Evolutionary conservation across 1,284 basidiomycete species (phyloP).

Genomic region (Ceratobasidium sp.): DNA sequence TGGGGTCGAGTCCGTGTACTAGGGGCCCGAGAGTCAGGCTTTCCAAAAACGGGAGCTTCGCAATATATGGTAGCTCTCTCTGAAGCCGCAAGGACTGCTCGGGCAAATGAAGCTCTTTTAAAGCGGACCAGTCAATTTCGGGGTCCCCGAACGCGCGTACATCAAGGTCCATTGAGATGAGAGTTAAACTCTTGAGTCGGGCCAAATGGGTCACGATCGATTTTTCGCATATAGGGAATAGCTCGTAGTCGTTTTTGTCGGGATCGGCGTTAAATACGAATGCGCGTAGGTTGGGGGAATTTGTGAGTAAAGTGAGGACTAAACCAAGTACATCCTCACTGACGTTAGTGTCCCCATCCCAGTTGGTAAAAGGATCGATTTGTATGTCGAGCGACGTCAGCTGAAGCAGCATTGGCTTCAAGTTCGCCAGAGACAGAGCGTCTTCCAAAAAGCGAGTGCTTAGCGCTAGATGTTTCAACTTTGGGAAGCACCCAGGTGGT

Average conservation of each 20-base stretch:
- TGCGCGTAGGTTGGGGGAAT: background rate
- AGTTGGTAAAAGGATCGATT: background rate
- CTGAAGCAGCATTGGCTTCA: background rate
- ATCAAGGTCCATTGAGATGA: background rate
- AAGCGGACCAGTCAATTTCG: background rate
- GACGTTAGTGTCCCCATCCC: background rate
- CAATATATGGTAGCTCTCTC: background rate
- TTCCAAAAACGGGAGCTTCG: background rate
- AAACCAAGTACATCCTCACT: background rate
- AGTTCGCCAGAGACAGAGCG: background rate
- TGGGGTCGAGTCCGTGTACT: background rate
- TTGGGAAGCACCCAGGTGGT: background rate
- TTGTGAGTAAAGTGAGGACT: background rate
- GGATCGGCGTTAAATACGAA: background rate
- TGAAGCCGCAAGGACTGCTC: background rate
- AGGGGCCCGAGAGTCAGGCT: background rate
- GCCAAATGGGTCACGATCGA: background rate
- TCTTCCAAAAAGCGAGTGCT: background rate
- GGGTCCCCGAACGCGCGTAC: background rate
- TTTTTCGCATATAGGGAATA: background rate
- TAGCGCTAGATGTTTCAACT: conserved; percentile 2
- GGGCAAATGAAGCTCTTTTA: conserved; percentile 8
- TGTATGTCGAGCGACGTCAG: background rate
- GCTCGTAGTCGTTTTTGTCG: conserved; percentile 2
- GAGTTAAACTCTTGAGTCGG: background rate